Percentiles rank a stretch among this genome's conserved stretches.
Conservation (phyloP, 108 stramenopile genomes). For the Cyclotella cryptica region DNA sequence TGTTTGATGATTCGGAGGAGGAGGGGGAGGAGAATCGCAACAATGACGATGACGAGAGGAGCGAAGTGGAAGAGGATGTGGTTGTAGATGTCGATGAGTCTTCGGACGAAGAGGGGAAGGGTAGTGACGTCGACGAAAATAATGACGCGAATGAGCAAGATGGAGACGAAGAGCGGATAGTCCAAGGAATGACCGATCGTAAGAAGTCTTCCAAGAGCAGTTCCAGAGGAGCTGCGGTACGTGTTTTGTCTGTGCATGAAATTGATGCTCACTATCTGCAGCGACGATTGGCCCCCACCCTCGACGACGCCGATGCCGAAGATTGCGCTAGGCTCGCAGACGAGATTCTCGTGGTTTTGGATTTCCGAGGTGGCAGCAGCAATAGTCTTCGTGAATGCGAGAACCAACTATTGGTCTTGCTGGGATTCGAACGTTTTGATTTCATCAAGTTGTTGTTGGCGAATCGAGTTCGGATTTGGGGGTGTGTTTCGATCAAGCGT, state of each 20-base stretch:
- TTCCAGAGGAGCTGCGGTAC: constrained; percentile 39
- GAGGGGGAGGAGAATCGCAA: constrained; percentile 72
- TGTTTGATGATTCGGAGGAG: constrained; percentile 96
- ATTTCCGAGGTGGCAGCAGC: constrained; percentile 52
- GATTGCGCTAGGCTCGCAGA: constrained; percentile 84
- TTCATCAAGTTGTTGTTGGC: constrained; percentile 92
- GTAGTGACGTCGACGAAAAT: constrained; percentile 66
- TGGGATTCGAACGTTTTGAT: constrained; percentile 97
- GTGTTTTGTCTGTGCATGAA: constrained; percentile 90
- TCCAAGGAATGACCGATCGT: constrained; percentile 25
- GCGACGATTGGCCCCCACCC: constrained; percentile 84
- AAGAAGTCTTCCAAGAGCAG: constrained; percentile 18
- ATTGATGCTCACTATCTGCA: constrained; percentile 97
- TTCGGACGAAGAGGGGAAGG: constrained; percentile 85
- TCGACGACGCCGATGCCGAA: constrained; percentile 84
- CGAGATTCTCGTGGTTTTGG: constrained; percentile 80
- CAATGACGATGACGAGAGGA: constrained; percentile 73
- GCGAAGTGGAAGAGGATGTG: constrained; percentile 84
- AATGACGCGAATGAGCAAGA: constrained; percentile 67
- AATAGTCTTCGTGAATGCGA: constrained; percentile 88
- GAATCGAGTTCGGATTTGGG: constrained; percentile 92
- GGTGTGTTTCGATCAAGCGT: constrained; percentile 92
- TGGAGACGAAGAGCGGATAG: constrained; percentile 44
- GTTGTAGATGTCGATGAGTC: constrained; percentile 77
- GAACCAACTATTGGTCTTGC: constrained; percentile 91